Base-by-base conservation (phyloP, 1,284 basidiomycete genomes). In the Ganoderma lingzhi region DNA sequence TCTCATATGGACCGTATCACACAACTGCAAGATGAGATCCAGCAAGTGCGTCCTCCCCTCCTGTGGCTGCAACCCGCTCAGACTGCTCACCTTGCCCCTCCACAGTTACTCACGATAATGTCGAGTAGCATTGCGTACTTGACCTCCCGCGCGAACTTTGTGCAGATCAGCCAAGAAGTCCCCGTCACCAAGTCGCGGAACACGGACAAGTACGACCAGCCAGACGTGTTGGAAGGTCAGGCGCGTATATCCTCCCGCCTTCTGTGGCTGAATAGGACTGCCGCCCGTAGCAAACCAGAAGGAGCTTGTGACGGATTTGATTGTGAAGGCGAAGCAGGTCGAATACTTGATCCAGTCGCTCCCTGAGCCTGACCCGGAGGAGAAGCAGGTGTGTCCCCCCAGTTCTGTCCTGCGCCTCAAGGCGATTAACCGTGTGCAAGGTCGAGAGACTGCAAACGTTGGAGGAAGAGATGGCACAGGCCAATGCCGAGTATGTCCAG, bases 1-100 rank as follows among this genome's bases (percentile, higher is more conserved):
- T 89, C 92, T 80, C 89, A 92, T 84, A 95, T 95, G 93, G 93
- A 95, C 85, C 90, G 93, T 82, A 93, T 95, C 80, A 94, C 93
- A 41, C 93, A 95, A 80, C 88, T 95, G 73, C 93, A 94, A 84
- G 92, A 94, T 87, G 93, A 93, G 81, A 93, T 94, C 71, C 93
- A 94, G 82, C 89, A 92, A 83, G 92, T 90, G 70, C 64, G 84
- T 76, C 53, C 62, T 35, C 23, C n/a, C n/a, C 48, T 23, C 23
- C n/a, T 61, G 59, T 61, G 19, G n/a, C 41, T 41, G 39, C 23
- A 42, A 42, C 23, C 39, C 14, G n/a, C 6, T 12, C 23, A 0
- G n/a, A 23, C 23, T 30, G 51, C 56, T 64, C 48, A 68, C 56
- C 53, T 12, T 32, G 32, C 48, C 39, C 9, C 32, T 51, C 23